Conservation (phyloP, 768 basidiomycete species). For the Leccinum ochraceum region DNA sequence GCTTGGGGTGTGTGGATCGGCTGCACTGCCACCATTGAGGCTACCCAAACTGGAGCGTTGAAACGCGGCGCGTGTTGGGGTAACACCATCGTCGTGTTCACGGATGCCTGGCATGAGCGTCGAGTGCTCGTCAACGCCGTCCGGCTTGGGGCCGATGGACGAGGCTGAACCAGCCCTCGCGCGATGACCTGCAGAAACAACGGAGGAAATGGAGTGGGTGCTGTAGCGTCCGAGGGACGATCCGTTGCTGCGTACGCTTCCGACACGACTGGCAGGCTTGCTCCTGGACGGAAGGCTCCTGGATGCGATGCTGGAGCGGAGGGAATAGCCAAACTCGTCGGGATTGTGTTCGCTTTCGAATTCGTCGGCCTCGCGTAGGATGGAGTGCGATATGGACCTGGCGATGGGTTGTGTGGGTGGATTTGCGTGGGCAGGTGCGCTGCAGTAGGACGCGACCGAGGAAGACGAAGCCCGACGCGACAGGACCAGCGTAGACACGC, state of each 20-base stretch:
- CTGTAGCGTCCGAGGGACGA: conserved; percentile 29
- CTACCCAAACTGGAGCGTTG: conserved; percentile 29
- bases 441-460: conserved; percentile 36
- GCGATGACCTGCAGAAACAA: conserved; percentile 4
- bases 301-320: conserved; percentile 13
- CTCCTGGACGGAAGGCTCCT: conserved; percentile 28
- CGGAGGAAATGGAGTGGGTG: conserved; percentile 22
- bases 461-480: conserved; percentile 46
- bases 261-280: conserved; percentile 22
- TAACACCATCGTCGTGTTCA: conserved; percentile 31
- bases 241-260: conserved; percentile 21
- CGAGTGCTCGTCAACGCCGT: conserved; percentile 1
- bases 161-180: conserved; percentile 20
- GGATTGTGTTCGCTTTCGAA: conserved; percentile 1
- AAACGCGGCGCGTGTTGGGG: conserved; percentile 32
- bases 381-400: conserved; percentile 30
- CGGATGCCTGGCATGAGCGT: conserved; percentile 32
- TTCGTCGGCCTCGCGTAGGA: conserved; percentile 35
- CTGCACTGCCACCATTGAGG: conserved; percentile 16
- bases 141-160: neutral
- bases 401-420: conserved; percentile 20
- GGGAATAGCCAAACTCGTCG: conserved; percentile 30
- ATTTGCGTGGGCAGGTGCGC: conserved; percentile 14
- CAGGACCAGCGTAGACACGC: conserved; percentile 59
- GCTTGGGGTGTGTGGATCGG: conserved; percentile 31